A percentile compares a stretch with the other conserved stretches of the same genome.
phyloP scores from a whole-genome alignment of 2,329 filamentous ascomycete species.

The Xylariaceae sp. region DNA sequence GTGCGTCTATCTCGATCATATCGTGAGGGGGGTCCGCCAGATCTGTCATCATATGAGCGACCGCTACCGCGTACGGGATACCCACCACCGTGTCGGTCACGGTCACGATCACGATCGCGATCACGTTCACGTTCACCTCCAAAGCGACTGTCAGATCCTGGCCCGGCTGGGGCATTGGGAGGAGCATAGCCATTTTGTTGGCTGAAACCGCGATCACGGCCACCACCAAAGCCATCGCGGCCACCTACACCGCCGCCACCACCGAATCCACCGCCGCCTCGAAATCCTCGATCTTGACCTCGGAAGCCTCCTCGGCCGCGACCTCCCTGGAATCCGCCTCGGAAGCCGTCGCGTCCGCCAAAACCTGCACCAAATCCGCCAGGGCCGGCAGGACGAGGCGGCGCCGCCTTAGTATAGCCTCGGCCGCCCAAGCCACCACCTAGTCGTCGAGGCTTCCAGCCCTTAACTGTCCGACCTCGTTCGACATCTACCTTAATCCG shows the following conservation, averaged over 20 bases:
- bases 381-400: constrained; percentile 65
- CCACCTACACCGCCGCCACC: constrained; percentile 34
- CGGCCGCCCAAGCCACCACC: constrained; percentile 90
- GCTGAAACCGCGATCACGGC: constrained; percentile 44
- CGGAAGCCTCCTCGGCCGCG: constrained; percentile 40
- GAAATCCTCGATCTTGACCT: constrained; percentile 37
- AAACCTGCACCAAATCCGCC: constrained; percentile 55
- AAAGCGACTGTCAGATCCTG: constrained; percentile 41
- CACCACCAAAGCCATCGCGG: constrained; percentile 46
- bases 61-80: constrained; percentile 53
- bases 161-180: constrained; percentile 60
- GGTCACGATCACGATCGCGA: constrained; percentile 36
- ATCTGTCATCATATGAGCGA: constrained; percentile 59
- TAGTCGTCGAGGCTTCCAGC: constrained; percentile 87
- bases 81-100: constrained; percentile 48
- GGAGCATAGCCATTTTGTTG: constrained; percentile 48
- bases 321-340: constrained; percentile 49
- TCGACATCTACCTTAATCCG: constrained; percentile 94
- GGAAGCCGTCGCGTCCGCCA: constrained; percentile 54
- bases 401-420: constrained; percentile 80
- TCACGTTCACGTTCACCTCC: constrained; percentile 42
- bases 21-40: constrained; percentile 45
- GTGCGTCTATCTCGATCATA: constrained; percentile 35
- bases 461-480: constrained; percentile 86
- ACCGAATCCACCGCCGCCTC: constrained; percentile 44